Conservation (phyloP, 2,329 filamentous ascomycete genomes). For the Penicillium sp. region DNA sequence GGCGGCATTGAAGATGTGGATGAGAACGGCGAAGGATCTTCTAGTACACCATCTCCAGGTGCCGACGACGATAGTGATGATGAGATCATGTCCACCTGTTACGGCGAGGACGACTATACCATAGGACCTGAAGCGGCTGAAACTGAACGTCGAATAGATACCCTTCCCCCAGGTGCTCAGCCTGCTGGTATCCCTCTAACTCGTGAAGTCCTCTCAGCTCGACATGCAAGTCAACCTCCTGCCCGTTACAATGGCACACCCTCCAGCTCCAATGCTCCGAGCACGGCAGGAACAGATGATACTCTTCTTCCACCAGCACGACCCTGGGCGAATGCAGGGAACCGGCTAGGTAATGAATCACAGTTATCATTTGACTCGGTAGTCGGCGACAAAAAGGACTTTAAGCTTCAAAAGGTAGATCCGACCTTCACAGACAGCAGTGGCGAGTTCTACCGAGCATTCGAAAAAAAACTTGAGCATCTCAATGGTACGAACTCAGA, state of each 20-base stretch:
- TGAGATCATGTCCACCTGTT: conserved; percentile 37
- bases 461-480: conserved; percentile 57
- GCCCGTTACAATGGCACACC: conserved; percentile 24
- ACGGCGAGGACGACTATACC: conserved; percentile 42
- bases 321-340: conserved; percentile 31
- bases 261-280: conserved; percentile 25
- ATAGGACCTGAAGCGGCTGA: conserved; percentile 37
- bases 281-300: conserved; percentile 33
- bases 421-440: conserved; percentile 67
- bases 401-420: conserved; percentile 64
- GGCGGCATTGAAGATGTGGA: conserved; percentile 28
- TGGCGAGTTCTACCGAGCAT: conserved; percentile 60
- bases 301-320: conserved; percentile 29
- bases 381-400: conserved; percentile 62
- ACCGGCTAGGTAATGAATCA: conserved; percentile 44
- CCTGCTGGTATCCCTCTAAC: conserved; percentile 11
- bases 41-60: conserved; percentile 23
- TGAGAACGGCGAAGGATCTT: conserved; percentile 20
- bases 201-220: conserved; percentile 17
- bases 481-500: conserved; percentile 60
- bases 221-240: conserved; percentile 32
- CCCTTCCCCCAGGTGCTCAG: conserved; percentile 11
- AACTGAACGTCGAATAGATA: conserved; percentile 26
- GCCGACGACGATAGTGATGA: conserved; percentile 39
- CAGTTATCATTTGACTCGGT: conserved; percentile 58